A percentile compares a stretch with the other conserved stretches of the same genome.
Conservation (phyloP, 2,329 filamentous ascomycete species). For the Apiospora arundinis region DNA sequence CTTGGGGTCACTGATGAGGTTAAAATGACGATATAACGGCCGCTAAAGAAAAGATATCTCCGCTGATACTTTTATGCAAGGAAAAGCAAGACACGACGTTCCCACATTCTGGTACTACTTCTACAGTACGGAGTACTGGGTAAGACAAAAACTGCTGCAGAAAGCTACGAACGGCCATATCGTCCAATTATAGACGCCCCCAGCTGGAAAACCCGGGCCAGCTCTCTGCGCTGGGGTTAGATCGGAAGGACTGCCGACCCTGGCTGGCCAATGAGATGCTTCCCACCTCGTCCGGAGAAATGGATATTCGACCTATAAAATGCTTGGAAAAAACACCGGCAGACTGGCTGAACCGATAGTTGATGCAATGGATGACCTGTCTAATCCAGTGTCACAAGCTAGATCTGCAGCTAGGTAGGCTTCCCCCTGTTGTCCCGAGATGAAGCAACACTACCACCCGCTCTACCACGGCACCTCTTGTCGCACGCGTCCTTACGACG, state of each 20-base stretch:
- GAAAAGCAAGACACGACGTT: not conserved
- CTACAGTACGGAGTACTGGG: not conserved
- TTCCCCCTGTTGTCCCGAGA: not conserved
- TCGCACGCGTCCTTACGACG: not conserved
- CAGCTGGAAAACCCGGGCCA: conserved; percentile 1
- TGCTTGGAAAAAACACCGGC: not conserved
- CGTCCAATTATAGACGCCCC: not conserved
- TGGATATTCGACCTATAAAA: not conserved
- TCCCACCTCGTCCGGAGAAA: not conserved
- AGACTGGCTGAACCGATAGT: not conserved
- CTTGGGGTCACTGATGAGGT: not conserved
- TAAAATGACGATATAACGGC: conserved; percentile 8
- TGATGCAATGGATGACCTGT: not conserved
- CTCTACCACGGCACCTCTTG: not conserved
- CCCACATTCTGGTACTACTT: not conserved
- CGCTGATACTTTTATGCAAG: not conserved
- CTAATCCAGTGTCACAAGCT: not conserved
- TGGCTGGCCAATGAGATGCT: not conserved
- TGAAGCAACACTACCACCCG: conserved; percentile 8
- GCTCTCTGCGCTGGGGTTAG: not conserved
- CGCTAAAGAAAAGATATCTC: not conserved
- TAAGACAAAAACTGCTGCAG: not conserved
- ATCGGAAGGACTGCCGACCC: not conserved
- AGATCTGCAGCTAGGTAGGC: not conserved
- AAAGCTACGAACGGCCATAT: not conserved